Conservation (phyloP, 106 monocot species). For the Allium cepa region DNA sequence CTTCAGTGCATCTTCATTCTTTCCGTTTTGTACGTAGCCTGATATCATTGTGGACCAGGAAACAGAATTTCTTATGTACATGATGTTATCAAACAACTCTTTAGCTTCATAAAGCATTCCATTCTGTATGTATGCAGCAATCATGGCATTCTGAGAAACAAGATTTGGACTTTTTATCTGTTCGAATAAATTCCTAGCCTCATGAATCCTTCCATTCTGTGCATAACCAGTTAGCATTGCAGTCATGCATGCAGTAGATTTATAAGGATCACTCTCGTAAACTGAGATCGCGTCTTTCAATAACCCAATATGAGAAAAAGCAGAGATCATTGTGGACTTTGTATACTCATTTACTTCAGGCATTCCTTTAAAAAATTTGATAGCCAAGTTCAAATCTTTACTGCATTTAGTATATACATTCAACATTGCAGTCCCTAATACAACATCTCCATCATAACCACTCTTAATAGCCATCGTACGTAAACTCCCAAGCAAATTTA, state of each 20-base stretch:
- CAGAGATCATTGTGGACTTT: slow-evolving; percentile 55
- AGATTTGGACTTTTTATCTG: slow-evolving; percentile 34
- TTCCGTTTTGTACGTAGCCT: slow-evolving; percentile 47
- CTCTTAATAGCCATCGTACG: slow-evolving; percentile 42
- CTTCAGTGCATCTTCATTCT: slow-evolving; percentile 37
- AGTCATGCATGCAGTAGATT: slow-evolving; percentile 37
- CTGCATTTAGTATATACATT: slow-evolving; percentile 37
- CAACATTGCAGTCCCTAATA: slow-evolving; percentile 52
- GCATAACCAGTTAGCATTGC: slow-evolving; percentile 47
- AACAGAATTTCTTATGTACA: slow-evolving; percentile 35
- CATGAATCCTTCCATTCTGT: slow-evolving; percentile 32
- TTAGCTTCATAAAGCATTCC: slow-evolving; percentile 40
- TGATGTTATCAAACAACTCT: slow-evolving; percentile 30
- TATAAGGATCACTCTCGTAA: slow-evolving; percentile 41
- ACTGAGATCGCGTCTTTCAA: slow-evolving; percentile 32
- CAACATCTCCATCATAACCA: slow-evolving; percentile 49
- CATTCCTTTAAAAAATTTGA: slow-evolving; percentile 54
- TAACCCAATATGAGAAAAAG: slow-evolving; percentile 33
- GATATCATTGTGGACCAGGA: slow-evolving; percentile 59
- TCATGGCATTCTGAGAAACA: slow-evolving; percentile 62
- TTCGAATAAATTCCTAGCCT: slow-evolving; percentile 41
- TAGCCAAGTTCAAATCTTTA: slow-evolving; percentile 22
- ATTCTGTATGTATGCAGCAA: slow-evolving; percentile 53
- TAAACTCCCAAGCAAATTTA: slow-evolving; percentile 35
- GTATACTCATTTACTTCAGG: slow-evolving; percentile 55